These are phyloP conservation scores for Scytalidium lignicola DNA, from an alignment of 2,329 filamentous ascomycete genomes.

Conservation along the genomic window DNA sequence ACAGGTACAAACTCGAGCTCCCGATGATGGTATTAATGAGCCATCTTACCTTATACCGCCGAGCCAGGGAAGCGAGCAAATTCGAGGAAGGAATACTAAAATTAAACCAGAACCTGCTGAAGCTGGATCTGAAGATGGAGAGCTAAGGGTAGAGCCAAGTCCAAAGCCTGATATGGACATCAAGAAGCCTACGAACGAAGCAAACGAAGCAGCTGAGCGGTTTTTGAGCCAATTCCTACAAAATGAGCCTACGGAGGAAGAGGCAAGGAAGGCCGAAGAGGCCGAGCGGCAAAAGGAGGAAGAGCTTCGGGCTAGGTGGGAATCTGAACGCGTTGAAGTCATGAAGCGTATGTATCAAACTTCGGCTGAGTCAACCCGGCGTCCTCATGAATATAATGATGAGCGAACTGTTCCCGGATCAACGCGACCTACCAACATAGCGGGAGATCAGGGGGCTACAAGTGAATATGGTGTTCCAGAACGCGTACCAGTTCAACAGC, in stretches of 20 bases:
- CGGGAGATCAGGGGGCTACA: conserved; percentile 4
- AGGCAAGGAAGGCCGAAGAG: conserved; percentile 6
- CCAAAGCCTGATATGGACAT: conserved; percentile 6
- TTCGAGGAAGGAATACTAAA: conserved; percentile 1
- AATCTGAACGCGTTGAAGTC: conserved; percentile 10
- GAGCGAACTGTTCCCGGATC: conserved; percentile 3
- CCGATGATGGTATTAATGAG: not conserved
- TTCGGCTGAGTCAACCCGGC: conserved; percentile 10
- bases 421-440: conserved; percentile 7
- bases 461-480: conserved; percentile 17
- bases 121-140: conserved; percentile 33
- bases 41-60: not conserved
- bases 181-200: conserved; percentile 17
- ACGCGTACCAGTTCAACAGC: conserved; percentile 8
- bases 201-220: conserved; percentile 30
- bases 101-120: conserved; percentile 17
- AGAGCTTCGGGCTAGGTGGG: conserved; percentile 12
- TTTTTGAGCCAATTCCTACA: conserved; percentile 32
- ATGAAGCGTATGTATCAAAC: conserved; percentile 9
- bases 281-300: conserved; percentile 9
- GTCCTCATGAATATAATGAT: conserved; percentile 11
- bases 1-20: not conserved
- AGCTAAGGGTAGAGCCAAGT: conserved; percentile 22
- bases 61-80: not conserved
- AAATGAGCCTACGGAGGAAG: conserved; percentile 11